phyloP scores from a whole-genome alignment of 192 early-diverging fungal species.

The Coemansia sp. region DNA sequence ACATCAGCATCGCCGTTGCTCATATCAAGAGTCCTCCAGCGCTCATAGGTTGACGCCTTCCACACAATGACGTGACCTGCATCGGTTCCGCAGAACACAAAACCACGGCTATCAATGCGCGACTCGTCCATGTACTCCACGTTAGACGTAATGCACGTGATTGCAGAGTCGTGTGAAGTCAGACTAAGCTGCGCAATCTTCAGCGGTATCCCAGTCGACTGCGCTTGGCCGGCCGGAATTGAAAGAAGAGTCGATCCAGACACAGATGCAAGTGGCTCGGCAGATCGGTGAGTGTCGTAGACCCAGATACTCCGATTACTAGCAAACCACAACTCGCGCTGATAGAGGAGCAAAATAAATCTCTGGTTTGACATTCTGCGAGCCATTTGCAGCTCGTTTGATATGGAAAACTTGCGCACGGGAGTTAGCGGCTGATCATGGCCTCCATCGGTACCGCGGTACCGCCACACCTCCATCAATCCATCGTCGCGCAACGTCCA shows the following conservation, averaged over 20 bases:
- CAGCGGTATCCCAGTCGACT: constrained; percentile 8
- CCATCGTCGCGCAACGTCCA: constrained; percentile 53
- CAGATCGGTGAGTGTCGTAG: constrained; percentile 32
- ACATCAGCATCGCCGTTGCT: constrained; percentile 33
- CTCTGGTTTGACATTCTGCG: constrained; percentile 23
- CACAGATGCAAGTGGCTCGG: constrained; percentile 19
- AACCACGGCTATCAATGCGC: constrained; percentile 22
- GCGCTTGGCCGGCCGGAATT: constrained; percentile 13
- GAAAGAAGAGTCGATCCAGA: constrained; percentile 23
- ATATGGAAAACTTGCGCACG: constrained; percentile 35
- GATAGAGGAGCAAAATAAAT: constrained; percentile 19
- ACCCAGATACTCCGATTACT: constrained; percentile 41
- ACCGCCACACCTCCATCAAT: constrained; percentile 39
- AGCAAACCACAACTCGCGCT: constrained; percentile 51
- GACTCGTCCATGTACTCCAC: constrained; percentile 25
- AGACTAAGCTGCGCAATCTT: constrained; percentile 30
- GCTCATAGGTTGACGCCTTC: constrained; percentile 29
- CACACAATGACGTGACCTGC: constrained; percentile 46
- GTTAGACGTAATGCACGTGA: constrained; percentile 48
- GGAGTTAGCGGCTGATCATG: constrained; percentile 29
- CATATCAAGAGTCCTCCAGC: constrained; percentile 49
- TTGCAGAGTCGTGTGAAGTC: constrained; percentile 30
- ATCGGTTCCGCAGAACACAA: constrained; percentile 48
- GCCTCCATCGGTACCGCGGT: constrained; percentile 19
- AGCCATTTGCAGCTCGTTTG: constrained; percentile 28